phyloP scores from a whole-genome alignment of 2,329 filamentous ascomycete species.

The Verticillium tricorpus region DNA sequence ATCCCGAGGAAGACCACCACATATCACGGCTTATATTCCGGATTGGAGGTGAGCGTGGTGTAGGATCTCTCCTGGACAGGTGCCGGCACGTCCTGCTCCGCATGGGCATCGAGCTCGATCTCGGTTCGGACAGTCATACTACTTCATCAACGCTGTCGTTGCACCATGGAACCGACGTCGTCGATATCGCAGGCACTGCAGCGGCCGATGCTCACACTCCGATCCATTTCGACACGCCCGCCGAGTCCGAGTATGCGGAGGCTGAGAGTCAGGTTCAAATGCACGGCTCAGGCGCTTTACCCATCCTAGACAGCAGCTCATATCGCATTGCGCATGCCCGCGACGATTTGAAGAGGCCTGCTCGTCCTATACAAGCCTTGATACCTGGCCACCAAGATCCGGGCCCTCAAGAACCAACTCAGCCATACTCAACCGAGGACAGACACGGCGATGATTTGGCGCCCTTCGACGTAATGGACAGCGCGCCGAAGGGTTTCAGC shows the following conservation, averaged over 20 bases:
- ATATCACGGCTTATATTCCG: conserved; percentile 76
- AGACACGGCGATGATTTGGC: too few species aligned
- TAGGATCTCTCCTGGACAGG: conserved; percentile 58
- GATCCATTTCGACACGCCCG: neutral
- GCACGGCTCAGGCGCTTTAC: neutral
- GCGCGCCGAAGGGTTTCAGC: too few species aligned
- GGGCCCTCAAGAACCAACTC: too few species aligned
- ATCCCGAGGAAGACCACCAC: conserved; percentile 69
- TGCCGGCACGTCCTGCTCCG: conserved; percentile 64
- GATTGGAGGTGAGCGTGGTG: conserved; percentile 62
- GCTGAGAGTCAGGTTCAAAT: neutral
- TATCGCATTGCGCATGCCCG: too few species aligned
- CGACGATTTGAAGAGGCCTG: too few species aligned
- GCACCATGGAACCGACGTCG: neutral
- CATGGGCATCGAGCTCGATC: conserved; percentile 67
- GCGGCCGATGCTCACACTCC: neutral
- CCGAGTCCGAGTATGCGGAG: neutral
- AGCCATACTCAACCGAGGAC: too few species aligned
- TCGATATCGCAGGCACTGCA: neutral
- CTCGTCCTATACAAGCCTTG: too few species aligned
- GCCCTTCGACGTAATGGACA: too few species aligned
- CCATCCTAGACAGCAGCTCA: neutral
- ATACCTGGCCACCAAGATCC: too few species aligned
- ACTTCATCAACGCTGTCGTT: neutral
- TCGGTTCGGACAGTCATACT: conserved; percentile 33